These are phyloP conservation scores for Rubia yunnanensis DNA, from an alignment of 257 asterid species.

Conservation along the genomic window DNA sequence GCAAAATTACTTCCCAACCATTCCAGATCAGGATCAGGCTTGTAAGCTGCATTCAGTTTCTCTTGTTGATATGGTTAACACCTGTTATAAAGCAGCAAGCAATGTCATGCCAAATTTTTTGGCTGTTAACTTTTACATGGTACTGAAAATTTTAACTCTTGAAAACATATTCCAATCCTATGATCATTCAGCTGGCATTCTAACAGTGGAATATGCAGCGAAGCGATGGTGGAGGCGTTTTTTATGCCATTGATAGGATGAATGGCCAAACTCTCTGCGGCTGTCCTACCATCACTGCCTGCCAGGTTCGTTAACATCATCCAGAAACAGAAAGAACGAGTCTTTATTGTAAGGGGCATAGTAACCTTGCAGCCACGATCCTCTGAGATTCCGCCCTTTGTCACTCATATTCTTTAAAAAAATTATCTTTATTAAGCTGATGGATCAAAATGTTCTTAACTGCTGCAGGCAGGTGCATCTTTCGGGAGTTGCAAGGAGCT, in stretches of 20 bases:
- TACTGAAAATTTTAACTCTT: constrained; percentile 21
- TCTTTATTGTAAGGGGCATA: too few species aligned
- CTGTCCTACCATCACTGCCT: constrained; percentile 60
- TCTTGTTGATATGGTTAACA: constrained; percentile 50
- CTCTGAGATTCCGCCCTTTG: too few species aligned
- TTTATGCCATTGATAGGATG: constrained; percentile 75
- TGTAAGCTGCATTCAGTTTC: constrained; percentile 87
- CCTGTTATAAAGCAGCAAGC: constrained; percentile 84
- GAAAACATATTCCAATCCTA: not conserved
- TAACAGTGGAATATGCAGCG: constrained; percentile 45
- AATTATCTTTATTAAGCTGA: not conserved
- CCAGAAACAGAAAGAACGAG: not conserved
- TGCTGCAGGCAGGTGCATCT: constrained; percentile 68
- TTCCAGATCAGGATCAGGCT: constrained; percentile 81
- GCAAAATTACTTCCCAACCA: constrained; percentile 82
- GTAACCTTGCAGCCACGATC: too few species aligned
- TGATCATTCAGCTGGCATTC: not conserved
- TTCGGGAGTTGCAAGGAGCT: constrained; percentile 69
- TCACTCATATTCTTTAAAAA: too few species aligned
- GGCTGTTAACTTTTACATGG: constrained; percentile 98
- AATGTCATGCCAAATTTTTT: constrained; percentile 74
- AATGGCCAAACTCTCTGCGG: constrained; percentile 89
- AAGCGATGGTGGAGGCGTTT: constrained; percentile 97
- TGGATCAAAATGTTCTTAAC: constrained; percentile 5
- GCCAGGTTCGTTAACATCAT: constrained; percentile 57